phyloP scores from a whole-genome alignment of 768 basidiomycete genomes.

The Xerocomellus amylosporus region DNA sequence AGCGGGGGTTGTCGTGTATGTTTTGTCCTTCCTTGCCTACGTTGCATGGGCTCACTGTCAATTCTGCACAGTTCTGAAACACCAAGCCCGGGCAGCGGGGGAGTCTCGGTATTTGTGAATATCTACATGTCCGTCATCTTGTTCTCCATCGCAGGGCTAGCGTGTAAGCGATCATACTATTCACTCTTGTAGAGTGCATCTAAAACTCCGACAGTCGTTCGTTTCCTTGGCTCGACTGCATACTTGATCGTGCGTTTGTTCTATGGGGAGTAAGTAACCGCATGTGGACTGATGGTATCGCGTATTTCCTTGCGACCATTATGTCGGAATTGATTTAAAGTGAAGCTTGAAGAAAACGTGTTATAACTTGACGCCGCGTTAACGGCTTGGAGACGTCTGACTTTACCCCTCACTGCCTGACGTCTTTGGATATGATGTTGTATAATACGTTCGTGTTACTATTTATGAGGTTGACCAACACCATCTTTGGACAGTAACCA shows the following conservation, averaged over 20 bases:
- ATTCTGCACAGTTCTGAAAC: constrained; percentile 29
- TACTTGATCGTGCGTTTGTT: constrained; percentile 88
- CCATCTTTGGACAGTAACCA: no score
- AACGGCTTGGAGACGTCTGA: neutral
- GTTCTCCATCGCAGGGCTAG: constrained; percentile 84
- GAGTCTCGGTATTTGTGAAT: constrained; percentile 57
- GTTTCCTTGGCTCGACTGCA: constrained; percentile 76
- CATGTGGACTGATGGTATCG: neutral
- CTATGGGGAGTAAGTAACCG: constrained; percentile 64
- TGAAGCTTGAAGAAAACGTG: neutral
- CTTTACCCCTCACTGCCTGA: no score
- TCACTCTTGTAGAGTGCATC: neutral
- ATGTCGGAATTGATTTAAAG: neutral
- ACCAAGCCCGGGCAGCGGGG: constrained; percentile 48
- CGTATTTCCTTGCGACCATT: no score
- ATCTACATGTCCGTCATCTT: constrained; percentile 89
- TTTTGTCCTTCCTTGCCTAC: constrained; percentile 15
- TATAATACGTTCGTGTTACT: no score
- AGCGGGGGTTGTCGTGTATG: constrained; percentile 72
- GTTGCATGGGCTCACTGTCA: neutral
- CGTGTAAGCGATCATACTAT: constrained; percentile 53
- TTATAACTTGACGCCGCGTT: no score
- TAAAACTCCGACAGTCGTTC: constrained; percentile 52
- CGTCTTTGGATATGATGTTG: no score
- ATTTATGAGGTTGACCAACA: no score